Conservation (phyloP, 225 moss, liverwort and hornwort genomes). For the Sphagnum contortum region DNA sequence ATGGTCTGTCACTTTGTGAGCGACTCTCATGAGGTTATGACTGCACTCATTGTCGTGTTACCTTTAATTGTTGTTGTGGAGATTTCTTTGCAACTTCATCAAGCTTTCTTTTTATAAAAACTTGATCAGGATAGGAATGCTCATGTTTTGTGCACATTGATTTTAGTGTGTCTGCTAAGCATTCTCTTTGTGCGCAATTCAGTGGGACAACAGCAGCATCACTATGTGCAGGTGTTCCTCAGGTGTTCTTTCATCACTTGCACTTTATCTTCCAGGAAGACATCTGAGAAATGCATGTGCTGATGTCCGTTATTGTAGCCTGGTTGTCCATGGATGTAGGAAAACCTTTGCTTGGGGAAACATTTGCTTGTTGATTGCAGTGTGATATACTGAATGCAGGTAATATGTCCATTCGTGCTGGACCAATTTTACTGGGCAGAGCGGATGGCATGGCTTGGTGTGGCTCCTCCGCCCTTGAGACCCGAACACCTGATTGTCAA, state of each 20-base stretch:
- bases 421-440: slow-evolving; percentile 98
- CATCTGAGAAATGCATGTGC: neutral
- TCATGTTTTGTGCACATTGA: too few species aligned
- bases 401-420: slow-evolving; percentile 79
- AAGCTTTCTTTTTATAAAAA: neutral
- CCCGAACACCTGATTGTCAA: slow-evolving; percentile 44
- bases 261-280: neutral
- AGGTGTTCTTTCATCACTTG: slow-evolving; percentile 14
- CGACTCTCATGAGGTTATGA: too few species aligned
- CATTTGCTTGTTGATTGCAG: too few species aligned
- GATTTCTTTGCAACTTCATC: too few species aligned
- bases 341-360: too few species aligned
- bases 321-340: too few species aligned
- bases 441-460: slow-evolving; percentile 89
- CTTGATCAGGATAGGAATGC: neutral
- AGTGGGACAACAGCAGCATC: slow-evolving; percentile 95
- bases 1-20: too few species aligned
- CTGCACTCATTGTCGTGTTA: too few species aligned
- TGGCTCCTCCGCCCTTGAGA: slow-evolving; percentile 53
- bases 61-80: too few species aligned
- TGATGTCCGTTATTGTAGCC: neutral
- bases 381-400: slow-evolving; percentile 9
- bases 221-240: slow-evolving; percentile 61
- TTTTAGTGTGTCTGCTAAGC: neutral
- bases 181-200: slow-evolving; percentile 6